Evolutionary conservation across 2,329 filamentous ascomycete species (phyloP), one percentile per base, ranked within the genome.

Genomic region (Colletotrichum caudatum): DNA sequence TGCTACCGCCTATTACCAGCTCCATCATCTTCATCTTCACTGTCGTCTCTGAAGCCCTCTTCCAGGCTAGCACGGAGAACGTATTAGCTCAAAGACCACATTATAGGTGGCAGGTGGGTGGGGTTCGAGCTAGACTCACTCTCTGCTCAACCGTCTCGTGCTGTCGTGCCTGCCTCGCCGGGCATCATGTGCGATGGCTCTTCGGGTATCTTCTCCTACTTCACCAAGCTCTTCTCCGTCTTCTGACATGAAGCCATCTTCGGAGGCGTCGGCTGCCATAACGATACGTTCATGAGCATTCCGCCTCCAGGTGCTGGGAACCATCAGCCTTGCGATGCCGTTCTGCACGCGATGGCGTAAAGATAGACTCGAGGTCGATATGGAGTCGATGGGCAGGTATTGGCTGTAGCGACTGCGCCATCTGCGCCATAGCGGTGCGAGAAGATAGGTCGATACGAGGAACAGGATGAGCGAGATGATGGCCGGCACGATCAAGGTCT

Each of bases 401-500:
- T 93, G 90, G 77, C 89, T 88, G 80, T 94, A 94, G 72, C 92
- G 89, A 75, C 87, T 87, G 74, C 89, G 90, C 80, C 93, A 93
- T 68, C 87, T 88, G 59, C 89, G 90, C 88, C 92, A 93, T 71
- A 92, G 78, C 2, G 93, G 93, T 35, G 93, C 78, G 72, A 93
- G 77, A 76, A 91, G 82, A 79, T 90, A 93, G 67, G 89, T 91
- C 68, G 91, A 82, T 69, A 90, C 69, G 76, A 94, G 80, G 81
- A 93, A 95, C 75, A 94, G 82, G 73, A 88, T 81, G 59, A 94
- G 85, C 57, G 92, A 92, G 77, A 94, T 90, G 77, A 91, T 77
- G 64, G 92, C 92, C 44, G 93, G 92, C 74, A 93, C 83, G 76
- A 94, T 80, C 73, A 94, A 82, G 6, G 91, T 92, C 92, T 94